Evolutionary conservation across 345 rosid species (phyloP), one percentile per base, ranked within the genome.

Genomic region (Alliaria petiolata): DNA sequence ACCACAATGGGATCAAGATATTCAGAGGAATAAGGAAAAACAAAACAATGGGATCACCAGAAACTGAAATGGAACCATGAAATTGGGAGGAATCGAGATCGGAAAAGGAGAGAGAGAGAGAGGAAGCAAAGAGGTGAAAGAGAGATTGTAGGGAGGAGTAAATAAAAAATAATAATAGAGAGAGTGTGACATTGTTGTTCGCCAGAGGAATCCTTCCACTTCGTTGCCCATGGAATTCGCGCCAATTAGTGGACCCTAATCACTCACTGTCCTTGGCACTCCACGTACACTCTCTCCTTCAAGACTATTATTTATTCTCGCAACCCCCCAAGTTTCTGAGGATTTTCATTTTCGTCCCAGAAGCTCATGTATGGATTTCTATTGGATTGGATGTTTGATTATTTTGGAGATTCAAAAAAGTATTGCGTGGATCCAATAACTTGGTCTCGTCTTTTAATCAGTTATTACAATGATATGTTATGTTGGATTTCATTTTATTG

Each of bases 191-290:
- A 86, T 81, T 83, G 79, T 79, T 81, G 83, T 65, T 56, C 25
- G 53, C 13, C 64, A 34, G 42, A 63, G 17, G 69, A 43, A 69
- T 56, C 84, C 92, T 69, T 78, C 70, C 68, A 82, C 69, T 87
- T 83, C 86, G 93, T 83, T 81, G 65, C 65, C 97, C 97, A 60
- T 70, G 69, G 76, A 64, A 80, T 82, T 81, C 89, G 96, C 95
- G 89, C 93, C 95, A 86, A 86, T 85, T 89, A 57, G 89, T 91
- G 96, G 91, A 78, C 77, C 39, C 79, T 71, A 81, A 76, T 87
- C 78, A 40, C 22, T 74, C 72, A 12, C 39, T 74, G n/a, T 49
- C 59, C 62, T 35, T 52, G 14, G 61, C 60, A 60, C 42, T 13
- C 75, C 68, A 61, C 67, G 61, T 40, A 62, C 62, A 52, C 62